Base-by-base conservation (phyloP, 106 monocot species). In the Posidonia australis region DNA sequence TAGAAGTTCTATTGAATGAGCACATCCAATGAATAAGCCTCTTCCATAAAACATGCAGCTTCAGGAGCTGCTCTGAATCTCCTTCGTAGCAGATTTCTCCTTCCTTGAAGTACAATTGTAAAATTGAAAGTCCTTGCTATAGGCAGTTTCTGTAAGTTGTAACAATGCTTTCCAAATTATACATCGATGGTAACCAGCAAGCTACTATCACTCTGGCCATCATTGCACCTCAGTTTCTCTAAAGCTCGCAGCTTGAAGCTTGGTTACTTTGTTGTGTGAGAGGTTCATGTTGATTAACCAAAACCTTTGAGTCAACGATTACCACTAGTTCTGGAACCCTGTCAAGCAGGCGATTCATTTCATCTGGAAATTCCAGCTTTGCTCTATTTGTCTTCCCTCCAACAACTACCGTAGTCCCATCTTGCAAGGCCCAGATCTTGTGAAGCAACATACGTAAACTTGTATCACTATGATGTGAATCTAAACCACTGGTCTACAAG, bases 391-490 rank as follows among this genome's bases (percentile, higher is more conserved):
- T 87, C 65, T 87, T 98, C 19, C 87, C 96, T 73, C 96, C 96
- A 19, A 98, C 13, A 1, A 90, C 78, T 42, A 98, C 84, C 44
- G 83, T 79, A 9, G 84, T 90, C 64, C 96, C 96, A 71, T 98
- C 90, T 87, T 98, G 96, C 60, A 98, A 60, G 28, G 90, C 90
- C 96, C 96, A 98, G 71, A 98, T 81, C 96, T 98, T 66, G 21
- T 10, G 43, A 16, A 65, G 11, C 42, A 11, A 71, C 68, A 54
- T 27, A 57, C 29, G 7, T 49, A 13, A 23, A 54, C 36, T 56
- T 60, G 7, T 36, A 36, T 36, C 36, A 36, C 36, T 36, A 36
- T 36, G 36, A 4, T 19, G 4, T 52, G 17, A n/a, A 17, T 21
- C 9, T 24, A 19, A 25, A 41, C 14, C 10, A 25, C 24, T 5